Evolutionary conservation across 1,284 basidiomycete genomes (phyloP).

Genomic region (Heterobasidion parviporum): DNA sequence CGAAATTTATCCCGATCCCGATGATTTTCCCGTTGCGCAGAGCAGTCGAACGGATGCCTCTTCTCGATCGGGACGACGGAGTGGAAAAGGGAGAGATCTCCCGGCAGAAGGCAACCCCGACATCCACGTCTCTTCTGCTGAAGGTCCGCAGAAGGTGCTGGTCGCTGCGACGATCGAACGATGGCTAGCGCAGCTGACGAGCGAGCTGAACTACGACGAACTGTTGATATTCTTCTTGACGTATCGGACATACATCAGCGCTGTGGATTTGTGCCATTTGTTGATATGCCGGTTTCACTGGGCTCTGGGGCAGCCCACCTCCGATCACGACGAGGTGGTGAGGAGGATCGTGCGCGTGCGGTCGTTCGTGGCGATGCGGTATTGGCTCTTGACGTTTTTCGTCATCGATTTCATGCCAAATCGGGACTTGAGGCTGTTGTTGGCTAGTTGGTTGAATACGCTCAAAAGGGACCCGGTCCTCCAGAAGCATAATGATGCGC

Average conservation of each 20-base stretch:
- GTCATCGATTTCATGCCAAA: conserved; percentile 80
- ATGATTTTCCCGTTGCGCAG: conserved; percentile 31
- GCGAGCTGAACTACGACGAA: conserved; percentile 75
- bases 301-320: conserved; percentile 56
- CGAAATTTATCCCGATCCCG: conserved; percentile 30
- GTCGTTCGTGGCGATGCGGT: conserved; percentile 80
- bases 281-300: conserved; percentile 82
- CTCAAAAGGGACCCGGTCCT: conserved; percentile 61
- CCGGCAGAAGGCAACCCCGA: conserved; percentile 14
- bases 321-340: conserved; percentile 52
- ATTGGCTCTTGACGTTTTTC: conserved; percentile 85
- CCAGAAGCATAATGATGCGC: conserved; percentile 54
- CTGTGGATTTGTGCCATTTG: conserved; percentile 69
- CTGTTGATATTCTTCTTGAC: conserved; percentile 83
- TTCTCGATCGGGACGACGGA: conserved; percentile 26
- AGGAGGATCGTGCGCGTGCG: conserved; percentile 74
- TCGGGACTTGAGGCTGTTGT: conserved; percentile 58
- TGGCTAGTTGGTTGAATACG: conserved; percentile 77
- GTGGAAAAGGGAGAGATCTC: conserved; percentile 17
- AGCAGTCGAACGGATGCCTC: conserved; percentile 35
- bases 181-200: conserved; percentile 84
- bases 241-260: conserved; percentile 73
- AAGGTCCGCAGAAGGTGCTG: conserved; percentile 39
- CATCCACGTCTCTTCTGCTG: conserved; percentile 17
- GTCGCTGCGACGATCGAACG: conserved; percentile 84